Percentiles rank a stretch among this genome's conserved stretches.
Conservation (phyloP, 2,329 filamentous ascomycete genomes). For the Colletotrichum tamarilloi region DNA sequence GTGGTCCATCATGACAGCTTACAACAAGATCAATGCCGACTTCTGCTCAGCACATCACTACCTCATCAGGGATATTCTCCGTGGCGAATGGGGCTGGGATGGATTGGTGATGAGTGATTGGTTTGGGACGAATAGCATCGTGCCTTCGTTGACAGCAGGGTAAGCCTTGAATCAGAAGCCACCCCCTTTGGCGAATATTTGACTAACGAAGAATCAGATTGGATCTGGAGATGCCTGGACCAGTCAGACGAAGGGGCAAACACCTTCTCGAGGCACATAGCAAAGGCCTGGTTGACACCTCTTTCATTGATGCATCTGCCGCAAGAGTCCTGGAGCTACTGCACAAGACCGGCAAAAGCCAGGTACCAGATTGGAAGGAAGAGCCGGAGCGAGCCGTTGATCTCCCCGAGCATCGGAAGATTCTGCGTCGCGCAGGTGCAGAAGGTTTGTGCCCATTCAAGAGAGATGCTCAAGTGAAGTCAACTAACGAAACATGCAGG, state of each 20-base stretch:
- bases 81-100: conserved; percentile 57
- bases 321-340: not conserved
- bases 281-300: not conserved
- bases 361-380: no score
- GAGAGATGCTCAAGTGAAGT: not conserved
- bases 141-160: conserved; percentile 15
- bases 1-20: conserved; percentile 58
- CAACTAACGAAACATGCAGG: not conserved
- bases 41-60: conserved; percentile 54
- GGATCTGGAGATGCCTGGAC: conserved; percentile 51
- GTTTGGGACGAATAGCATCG: conserved; percentile 49
- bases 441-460: not conserved
- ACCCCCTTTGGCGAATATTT: conserved; percentile 43
- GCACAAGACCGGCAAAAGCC: no score
- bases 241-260: conserved; percentile 15
- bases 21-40: conserved; percentile 57
- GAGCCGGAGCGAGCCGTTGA: no score
- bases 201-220: conserved; percentile 35
- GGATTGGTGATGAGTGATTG: conserved; percentile 61
- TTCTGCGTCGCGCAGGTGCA: no score
- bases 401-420: no score
- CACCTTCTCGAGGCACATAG: not conserved
- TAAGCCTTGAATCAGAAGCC: not conserved
- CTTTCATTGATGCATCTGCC: conserved; percentile 9
- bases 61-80: conserved; percentile 51